Conservation (phyloP, 2,329 filamentous ascomycete genomes). For the Paecilomyces variotii region DNA sequence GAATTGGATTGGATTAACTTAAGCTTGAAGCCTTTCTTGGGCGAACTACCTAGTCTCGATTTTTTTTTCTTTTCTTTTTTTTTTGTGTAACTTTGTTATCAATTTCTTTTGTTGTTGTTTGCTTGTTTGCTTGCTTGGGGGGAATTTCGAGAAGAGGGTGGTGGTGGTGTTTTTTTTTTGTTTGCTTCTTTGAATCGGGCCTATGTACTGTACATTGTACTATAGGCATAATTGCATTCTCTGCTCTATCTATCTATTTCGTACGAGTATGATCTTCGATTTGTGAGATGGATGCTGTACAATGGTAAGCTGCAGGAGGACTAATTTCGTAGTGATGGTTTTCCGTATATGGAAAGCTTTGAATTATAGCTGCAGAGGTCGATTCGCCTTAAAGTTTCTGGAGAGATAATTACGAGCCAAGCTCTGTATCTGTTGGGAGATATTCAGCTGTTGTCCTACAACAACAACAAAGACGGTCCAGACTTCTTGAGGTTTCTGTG, state of each 20-base stretch:
- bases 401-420: not conserved
- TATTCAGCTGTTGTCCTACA: no score
- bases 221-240: not conserved
- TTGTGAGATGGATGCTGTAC: not conserved
- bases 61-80: no score
- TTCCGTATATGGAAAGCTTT: not conserved
- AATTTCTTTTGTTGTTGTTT: no score
- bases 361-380: not conserved
- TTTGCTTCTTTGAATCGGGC: not conserved
- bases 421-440: no score
- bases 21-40: no score
- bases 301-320: not conserved
- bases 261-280: not conserved
- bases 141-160: no score
- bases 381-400: not conserved
- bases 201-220: not conserved
- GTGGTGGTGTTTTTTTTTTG: not conserved
- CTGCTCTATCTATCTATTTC: not conserved
- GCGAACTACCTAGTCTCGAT: no score
- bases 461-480: no score
- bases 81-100: no score
- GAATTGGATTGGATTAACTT: no score
- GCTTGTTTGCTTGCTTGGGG: no score
- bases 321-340: not conserved
- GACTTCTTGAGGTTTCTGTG: not conserved